Conservation (phyloP, 495 filamentous ascomycete species). For the Neurospora discreta region DNA sequence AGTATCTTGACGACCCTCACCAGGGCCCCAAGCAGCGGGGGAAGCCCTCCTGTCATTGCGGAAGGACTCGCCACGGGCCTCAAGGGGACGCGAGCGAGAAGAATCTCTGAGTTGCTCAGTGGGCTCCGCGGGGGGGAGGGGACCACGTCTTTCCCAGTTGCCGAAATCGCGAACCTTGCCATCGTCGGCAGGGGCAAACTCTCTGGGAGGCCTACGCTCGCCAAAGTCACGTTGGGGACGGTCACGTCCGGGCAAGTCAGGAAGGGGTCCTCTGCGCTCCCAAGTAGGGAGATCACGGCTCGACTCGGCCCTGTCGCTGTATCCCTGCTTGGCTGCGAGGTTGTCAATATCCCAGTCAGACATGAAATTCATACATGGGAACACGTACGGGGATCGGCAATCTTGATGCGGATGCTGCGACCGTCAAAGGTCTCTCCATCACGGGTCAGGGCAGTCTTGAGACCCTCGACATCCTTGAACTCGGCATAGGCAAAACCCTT, state of each 20-base stretch:
- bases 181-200: slow-evolving; percentile 43
- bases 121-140: slow-evolving; percentile 47
- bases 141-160: slow-evolving; percentile 94
- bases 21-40: slow-evolving; percentile 63
- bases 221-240: slow-evolving; percentile 37
- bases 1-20: slow-evolving; percentile 34
- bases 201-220: slow-evolving; percentile 28
- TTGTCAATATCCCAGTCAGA: slow-evolving; percentile 15
- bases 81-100: slow-evolving; percentile 56
- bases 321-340: slow-evolving; percentile 57
- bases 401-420: slow-evolving; percentile 70
- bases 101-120: slow-evolving; percentile 46
- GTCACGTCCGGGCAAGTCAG: slow-evolving; percentile 49
- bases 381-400: slow-evolving; percentile 36
- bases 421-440: slow-evolving; percentile 73
- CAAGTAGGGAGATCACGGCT: slow-evolving; percentile 58
- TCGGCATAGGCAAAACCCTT: slow-evolving; percentile 99
- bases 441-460: slow-evolving; percentile 81
- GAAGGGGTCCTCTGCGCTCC: slow-evolving; percentile 83
- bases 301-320: slow-evolving; percentile 34
- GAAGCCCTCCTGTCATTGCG: slow-evolving; percentile 53
- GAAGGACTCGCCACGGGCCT: slow-evolving; percentile 36
- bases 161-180: slow-evolving; percentile 77
- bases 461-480: slow-evolving; percentile 74
- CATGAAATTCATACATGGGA: background rate